Evolutionary conservation across 768 basidiomycete genomes (phyloP).

Genomic region (Pleurotus tuoliensis): DNA sequence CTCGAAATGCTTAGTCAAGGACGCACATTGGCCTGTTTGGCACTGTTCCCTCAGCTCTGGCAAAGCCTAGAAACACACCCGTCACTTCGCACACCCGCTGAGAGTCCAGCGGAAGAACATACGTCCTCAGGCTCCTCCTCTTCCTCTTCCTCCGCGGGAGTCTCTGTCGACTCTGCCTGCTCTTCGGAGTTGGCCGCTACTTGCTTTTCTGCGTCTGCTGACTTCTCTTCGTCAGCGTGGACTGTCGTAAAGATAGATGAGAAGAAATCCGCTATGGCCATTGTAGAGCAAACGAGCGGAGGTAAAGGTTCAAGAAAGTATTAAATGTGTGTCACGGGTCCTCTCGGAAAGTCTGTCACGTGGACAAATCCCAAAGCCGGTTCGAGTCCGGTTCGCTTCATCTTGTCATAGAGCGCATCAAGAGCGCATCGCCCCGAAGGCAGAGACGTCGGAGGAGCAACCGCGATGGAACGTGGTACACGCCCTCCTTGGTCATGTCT

Average conservation of each 20-base stretch:
- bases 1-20: slow-evolving; percentile 76
- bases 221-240: slow-evolving; percentile 37
- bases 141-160: slow-evolving; percentile 31
- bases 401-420: too few relatives aligned
- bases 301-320: background rate
- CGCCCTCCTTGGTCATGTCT: too few relatives aligned
- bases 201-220: slow-evolving; percentile 39
- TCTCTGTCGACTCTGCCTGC: slow-evolving; percentile 28
- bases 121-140: slow-evolving; percentile 83
- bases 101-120: slow-evolving; percentile 25
- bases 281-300: slow-evolving; percentile 3
- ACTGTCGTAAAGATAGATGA: slow-evolving; percentile 42
- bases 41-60: slow-evolving; percentile 77
- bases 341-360: background rate
- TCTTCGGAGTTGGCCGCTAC: slow-evolving; percentile 48
- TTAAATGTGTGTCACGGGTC: background rate
- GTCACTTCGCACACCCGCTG: too few relatives aligned
- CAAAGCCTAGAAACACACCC: slow-evolving; percentile 41
- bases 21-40: slow-evolving; percentile 61
- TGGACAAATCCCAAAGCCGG: background rate
- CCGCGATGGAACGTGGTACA: too few relatives aligned
- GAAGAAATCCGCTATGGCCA: slow-evolving; percentile 37
- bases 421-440: too few relatives aligned
- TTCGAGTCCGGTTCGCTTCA: too few relatives aligned
- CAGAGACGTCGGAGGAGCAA: too few relatives aligned